A percentile compares a stretch with the other conserved stretches of the same genome.
These are phyloP conservation scores for Lantana camara DNA, from an alignment of 257 asterid genomes.

Conservation along the genomic window DNA sequence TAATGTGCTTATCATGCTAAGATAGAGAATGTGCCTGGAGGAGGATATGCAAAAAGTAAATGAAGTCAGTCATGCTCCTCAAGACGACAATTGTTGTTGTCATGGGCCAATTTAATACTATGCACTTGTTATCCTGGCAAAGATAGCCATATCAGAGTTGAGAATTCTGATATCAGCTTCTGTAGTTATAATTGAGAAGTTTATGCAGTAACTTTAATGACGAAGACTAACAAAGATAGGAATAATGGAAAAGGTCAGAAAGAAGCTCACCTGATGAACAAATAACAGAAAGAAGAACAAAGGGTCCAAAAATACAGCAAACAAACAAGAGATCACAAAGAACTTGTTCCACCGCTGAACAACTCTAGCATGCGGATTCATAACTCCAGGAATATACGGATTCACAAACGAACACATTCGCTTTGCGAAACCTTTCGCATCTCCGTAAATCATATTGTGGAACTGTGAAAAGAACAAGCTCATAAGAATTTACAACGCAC, in stretches of 20 bases:
- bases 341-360: conserved; percentile 84
- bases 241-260: not conserved
- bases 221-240: not conserved
- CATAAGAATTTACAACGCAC: not conserved
- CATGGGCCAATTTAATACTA: conserved; percentile 57
- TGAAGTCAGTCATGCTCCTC: conserved; percentile 78
- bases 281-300: conserved; percentile 69
- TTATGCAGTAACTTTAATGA: not conserved
- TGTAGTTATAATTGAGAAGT: not conserved
- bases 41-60: conserved; percentile 72
- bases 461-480: conserved; percentile 45
- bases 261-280: conserved; percentile 54
- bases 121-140: conserved; percentile 67
- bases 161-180: conserved; percentile 7
- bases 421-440: conserved; percentile 81
- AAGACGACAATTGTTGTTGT: conserved; percentile 55
- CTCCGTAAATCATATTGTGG: conserved; percentile 70
- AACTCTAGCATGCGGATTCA: conserved; percentile 68
- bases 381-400: conserved; percentile 61
- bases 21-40: conserved; percentile 65
- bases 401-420: conserved; percentile 43
- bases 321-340: conserved; percentile 70
- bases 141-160: not conserved
- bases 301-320: conserved; percentile 81
- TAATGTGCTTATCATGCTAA: no score